Base-by-base conservation (phyloP, 805 yeast species). In the Candida dajiaensis region DNA sequence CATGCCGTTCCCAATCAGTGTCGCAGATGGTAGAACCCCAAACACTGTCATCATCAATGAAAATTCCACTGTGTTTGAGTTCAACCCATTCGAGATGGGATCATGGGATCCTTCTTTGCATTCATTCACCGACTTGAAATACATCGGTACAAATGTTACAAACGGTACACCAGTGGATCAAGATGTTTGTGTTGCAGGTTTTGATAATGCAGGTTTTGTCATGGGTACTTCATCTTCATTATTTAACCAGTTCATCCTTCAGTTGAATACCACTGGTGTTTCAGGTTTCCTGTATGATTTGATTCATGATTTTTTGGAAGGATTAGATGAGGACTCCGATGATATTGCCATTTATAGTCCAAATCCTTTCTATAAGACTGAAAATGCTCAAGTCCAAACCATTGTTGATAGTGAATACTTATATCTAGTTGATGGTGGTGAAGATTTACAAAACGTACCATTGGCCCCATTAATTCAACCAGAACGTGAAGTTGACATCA, bases 151-250 rank as follows among this genome's bases (percentile, higher is more conserved):
- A 1, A 64, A 73, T 23, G 74, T 84, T 31, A 57, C 71, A 22
- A 71, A 79, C 50, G 96, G 96, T 37, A 51, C 59, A 19, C 82
- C 88, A 10, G 56, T 58, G 6, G 56, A 62, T 16, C 3, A 3
- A 3, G 64, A 67, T 13, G 58, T 62, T 11, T 89, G 96, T 66
- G 66, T 77, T 48, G 75, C 68, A 3, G 90, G 92, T 3, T 82
- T 75, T 49, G 96, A 89, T 64, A 87, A 87, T 56, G 82, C 85
- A 2, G 96, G 96, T 7, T 89, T 79, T 59, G 67, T 86, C 28
- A 69, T 87, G 67, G 96, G 95, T 35, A 82, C 96, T 7, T 86
- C 96, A 2, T 84, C 95, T 2, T 73, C 92, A 1, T 65, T 89
- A 41, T 89, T 89, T 71, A 88, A 85, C 61, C 81, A 80, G 61